Conservation (phyloP, 2,329 filamentous ascomycete genomes). For the Colletotrichum sojae region DNA sequence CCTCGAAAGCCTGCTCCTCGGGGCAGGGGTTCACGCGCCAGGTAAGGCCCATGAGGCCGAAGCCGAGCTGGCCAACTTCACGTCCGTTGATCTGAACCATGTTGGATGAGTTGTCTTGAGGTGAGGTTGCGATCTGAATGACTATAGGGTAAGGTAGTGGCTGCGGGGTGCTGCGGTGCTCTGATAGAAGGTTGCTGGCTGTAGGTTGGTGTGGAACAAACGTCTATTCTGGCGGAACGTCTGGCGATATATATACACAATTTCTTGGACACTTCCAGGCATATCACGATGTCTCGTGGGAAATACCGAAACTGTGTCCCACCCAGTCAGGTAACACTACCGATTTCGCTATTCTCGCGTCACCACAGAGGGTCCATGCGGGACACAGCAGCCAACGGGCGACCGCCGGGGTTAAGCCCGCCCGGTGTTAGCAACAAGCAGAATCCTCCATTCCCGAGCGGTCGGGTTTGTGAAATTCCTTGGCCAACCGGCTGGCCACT, state of each 20-base stretch:
- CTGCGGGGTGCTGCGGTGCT: slow-evolving; percentile 7
- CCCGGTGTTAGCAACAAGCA: slow-evolving; percentile 27
- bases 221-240: not conserved
- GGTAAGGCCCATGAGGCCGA: slow-evolving; percentile 68
- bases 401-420: slow-evolving; percentile 4
- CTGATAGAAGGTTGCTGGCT: not conserved
- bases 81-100: slow-evolving; percentile 57
- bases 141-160: not conserved
- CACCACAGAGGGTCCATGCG: no score
- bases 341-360: not conserved
- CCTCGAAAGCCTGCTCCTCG: slow-evolving; percentile 65
- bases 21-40: slow-evolving; percentile 57
- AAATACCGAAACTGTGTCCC: not conserved
- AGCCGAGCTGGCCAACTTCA: slow-evolving; percentile 65
- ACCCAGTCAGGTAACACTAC: not conserved
- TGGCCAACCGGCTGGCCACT: not conserved
- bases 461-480: slow-evolving; percentile 17
- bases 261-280: not conserved
- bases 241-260: slow-evolving; percentile 19
- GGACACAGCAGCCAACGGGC: not conserved
- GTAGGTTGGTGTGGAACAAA: slow-evolving; percentile 8
- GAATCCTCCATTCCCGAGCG: slow-evolving; percentile 29
- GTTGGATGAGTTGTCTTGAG: slow-evolving; percentile 8
- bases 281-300: slow-evolving; percentile 4
- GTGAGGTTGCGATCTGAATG: not conserved